Percentiles rank a stretch among this genome's conserved stretches.
Evolutionary conservation across 306 rosid species (phyloP).

Genomic region (Abrus pulchellus): DNA sequence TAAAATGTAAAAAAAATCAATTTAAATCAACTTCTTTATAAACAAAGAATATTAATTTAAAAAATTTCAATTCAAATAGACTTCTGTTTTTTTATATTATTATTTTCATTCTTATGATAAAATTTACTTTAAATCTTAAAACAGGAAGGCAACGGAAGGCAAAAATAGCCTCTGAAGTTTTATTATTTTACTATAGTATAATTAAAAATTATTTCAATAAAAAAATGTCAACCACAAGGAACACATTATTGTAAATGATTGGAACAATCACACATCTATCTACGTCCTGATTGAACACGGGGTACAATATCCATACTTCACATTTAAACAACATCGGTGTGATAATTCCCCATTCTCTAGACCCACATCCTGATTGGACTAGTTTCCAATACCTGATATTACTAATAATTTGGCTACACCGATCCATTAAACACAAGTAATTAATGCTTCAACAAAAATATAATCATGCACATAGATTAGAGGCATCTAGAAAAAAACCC

Average conservation of each 20-base stretch:
- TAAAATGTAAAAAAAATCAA: no score
- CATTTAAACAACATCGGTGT: conserved; percentile 33
- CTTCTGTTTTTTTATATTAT: no score
- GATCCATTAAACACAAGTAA: conserved; percentile 51
- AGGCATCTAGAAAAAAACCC: conserved; percentile 50
- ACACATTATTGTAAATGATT: conserved; percentile 47
- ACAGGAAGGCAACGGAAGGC: background rate
- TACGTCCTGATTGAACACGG: conserved; percentile 34
- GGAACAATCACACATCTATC: conserved; percentile 44
- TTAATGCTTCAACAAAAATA: conserved; percentile 41
- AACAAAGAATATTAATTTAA: no score
- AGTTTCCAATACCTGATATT: conserved; percentile 41
- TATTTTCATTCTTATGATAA: no score
- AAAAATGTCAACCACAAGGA: conserved; percentile 41
- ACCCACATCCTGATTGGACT: conserved; percentile 48
- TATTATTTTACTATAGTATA: conserved; percentile 39
- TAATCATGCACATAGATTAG: conserved; percentile 50
- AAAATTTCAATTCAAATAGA: no score
- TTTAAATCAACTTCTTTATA: no score
- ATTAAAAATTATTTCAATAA: conserved; percentile 31
- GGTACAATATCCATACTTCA: conserved; percentile 47
- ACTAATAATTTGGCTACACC: conserved; percentile 55
- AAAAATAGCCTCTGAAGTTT: conserved; percentile 32
- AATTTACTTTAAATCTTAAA: background rate
- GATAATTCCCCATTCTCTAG: conserved; percentile 30